These are phyloP conservation scores for Dichotomopilus funicola DNA, from an alignment of 2,329 filamentous ascomycete species.

Conservation along the genomic window DNA sequence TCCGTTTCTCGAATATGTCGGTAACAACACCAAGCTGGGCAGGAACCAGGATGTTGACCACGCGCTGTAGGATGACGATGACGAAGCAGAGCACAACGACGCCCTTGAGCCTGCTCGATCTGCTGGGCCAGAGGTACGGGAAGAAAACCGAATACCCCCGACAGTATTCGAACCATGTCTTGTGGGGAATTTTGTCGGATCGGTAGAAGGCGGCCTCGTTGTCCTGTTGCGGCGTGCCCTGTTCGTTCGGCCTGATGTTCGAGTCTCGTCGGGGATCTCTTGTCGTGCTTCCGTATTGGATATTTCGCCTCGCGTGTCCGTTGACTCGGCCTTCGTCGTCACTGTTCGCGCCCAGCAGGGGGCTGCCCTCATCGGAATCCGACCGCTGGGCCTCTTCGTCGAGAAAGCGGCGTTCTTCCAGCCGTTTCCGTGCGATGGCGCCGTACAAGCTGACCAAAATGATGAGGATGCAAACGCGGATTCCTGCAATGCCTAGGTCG, in stretches of 20 bases:
- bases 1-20: slow-evolving; percentile 53
- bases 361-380: slow-evolving; percentile 51
- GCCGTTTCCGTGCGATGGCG: slow-evolving; percentile 36
- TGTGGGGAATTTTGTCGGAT: slow-evolving; percentile 75
- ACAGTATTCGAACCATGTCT: slow-evolving; percentile 94
- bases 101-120: slow-evolving; percentile 64
- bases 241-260: slow-evolving; percentile 37
- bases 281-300: slow-evolving; percentile 22
- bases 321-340: slow-evolving; percentile 25
- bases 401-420: slow-evolving; percentile 35
- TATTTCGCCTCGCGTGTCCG: slow-evolving; percentile 18
- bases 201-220: slow-evolving; percentile 78
- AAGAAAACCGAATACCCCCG: slow-evolving; percentile 90
- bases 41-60: slow-evolving; percentile 82
- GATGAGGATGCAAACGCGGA: slow-evolving; percentile 56
- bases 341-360: slow-evolving; percentile 49
- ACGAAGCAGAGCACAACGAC: slow-evolving; percentile 76
- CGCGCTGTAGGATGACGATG: slow-evolving; percentile 71
- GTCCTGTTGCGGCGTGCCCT: slow-evolving; percentile 40
- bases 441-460: slow-evolving; percentile 50
- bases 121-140: slow-evolving; percentile 92
- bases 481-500: slow-evolving; percentile 59
- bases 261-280: slow-evolving; percentile 30
- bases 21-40: slow-evolving; percentile 74
- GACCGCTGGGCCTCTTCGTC: slow-evolving; percentile 36